Evolutionary conservation across 495 filamentous ascomycete genomes (phyloP).

Genomic region (Daldinia concentrica): DNA sequence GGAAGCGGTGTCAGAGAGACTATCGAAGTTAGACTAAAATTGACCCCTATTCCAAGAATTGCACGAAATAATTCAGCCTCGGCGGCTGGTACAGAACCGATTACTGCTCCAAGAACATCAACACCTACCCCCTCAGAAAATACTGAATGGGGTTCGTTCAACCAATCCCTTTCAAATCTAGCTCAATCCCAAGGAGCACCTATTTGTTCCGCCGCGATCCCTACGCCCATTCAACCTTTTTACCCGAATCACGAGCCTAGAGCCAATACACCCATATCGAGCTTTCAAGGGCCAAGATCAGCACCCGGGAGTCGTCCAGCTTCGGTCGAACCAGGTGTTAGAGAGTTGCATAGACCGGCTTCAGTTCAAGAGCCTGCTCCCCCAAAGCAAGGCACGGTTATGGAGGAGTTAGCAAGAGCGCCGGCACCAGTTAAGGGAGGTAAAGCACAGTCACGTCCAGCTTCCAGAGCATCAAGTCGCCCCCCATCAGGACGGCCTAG

Average conservation of each 20-base stretch:
- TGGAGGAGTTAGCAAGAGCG: conserved; percentile 25
- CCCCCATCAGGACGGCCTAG: conserved; percentile 56
- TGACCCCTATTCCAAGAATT: conserved; percentile 82
- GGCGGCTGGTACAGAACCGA: conserved; percentile 45
- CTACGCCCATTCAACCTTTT: conserved; percentile 39
- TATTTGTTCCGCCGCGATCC: conserved; percentile 24
- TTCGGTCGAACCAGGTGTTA: conserved; percentile 32
- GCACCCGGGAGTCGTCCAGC: conserved; percentile 32
- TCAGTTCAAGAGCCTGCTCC: conserved; percentile 12
- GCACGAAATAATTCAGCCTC: conserved; percentile 68
- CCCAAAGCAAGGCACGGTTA: conserved; percentile 23
- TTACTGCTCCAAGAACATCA: conserved; percentile 29
- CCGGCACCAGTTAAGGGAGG: conserved; percentile 23
- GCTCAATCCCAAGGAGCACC: conserved; percentile 37
- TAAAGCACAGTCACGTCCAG: conserved; percentile 53
- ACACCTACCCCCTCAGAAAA: conserved; percentile 47
- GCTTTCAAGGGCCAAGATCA: conserved; percentile 17
- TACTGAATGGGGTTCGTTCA: conserved; percentile 61
- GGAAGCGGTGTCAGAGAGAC: conserved; percentile 86
- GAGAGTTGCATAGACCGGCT: conserved; percentile 16
- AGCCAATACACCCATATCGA: conserved; percentile 9
- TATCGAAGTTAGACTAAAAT: conserved; percentile 89
- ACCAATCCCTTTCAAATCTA: conserved; percentile 54
- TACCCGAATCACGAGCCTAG: conserved; percentile 31
- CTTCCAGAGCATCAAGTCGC: conserved; percentile 52